Percentiles rank a stretch among this genome's conserved stretches.
phyloP scores from a whole-genome alignment of 352 stramenopile genomes.

The Pythium chondricola region DNA sequence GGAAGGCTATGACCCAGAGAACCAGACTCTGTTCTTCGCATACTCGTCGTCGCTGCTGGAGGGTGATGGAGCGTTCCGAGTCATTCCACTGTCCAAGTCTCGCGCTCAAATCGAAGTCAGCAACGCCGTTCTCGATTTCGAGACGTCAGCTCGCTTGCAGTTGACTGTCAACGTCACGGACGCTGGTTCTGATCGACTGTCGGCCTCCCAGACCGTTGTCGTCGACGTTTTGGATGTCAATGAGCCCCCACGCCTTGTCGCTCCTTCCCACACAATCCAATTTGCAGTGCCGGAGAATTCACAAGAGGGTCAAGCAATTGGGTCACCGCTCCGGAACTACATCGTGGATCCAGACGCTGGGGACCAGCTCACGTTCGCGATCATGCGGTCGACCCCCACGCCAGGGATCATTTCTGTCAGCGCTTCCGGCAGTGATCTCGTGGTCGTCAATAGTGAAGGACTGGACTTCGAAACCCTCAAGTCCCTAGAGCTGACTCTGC shows the following conservation, averaged over 20 bases:
- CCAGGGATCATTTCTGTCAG: constrained; percentile 7
- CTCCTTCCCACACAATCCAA: background rate
- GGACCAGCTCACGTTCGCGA: constrained; percentile 10
- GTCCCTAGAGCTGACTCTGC: constrained; percentile 6
- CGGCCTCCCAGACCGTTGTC: constrained; percentile 1
- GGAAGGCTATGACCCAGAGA: constrained; percentile 41
- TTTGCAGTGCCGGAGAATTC: constrained; percentile 20
- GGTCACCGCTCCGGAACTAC: constrained; percentile 5
- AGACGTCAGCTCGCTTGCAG: constrained; percentile 26
- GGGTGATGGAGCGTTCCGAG: constrained; percentile 26
- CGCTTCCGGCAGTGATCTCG: background rate
- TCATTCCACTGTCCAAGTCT: constrained; percentile 27
- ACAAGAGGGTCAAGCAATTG: constrained; percentile 3
- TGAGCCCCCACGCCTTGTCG: constrained; percentile 16
- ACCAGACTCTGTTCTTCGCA: constrained; percentile 32
- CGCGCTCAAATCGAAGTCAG: constrained; percentile 38
- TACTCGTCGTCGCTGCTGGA: constrained; percentile 24
- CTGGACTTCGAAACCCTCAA: constrained; percentile 19
- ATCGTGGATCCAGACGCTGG: constrained; percentile 17
- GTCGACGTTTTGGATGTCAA: constrained; percentile 24
- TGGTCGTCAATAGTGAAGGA: background rate
- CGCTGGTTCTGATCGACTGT: constrained; percentile 18
- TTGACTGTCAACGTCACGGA: constrained; percentile 36
- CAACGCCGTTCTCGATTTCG: constrained; percentile 32
- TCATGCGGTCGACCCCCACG: constrained; percentile 4